Base-by-base conservation (phyloP, 768 basidiomycete genomes). In the Pisolithus albus region DNA sequence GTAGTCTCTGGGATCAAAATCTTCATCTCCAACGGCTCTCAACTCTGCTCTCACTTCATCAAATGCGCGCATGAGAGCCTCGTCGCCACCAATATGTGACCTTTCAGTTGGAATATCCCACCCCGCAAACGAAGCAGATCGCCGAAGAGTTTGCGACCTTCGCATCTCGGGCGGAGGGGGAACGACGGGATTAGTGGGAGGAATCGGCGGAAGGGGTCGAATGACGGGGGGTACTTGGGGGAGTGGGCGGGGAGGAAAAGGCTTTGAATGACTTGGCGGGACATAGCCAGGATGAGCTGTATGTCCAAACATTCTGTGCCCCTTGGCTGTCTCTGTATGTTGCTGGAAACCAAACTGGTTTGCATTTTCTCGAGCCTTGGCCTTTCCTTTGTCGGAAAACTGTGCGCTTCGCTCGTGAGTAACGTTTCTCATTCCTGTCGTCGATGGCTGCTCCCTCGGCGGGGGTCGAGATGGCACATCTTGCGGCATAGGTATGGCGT, bases 51-150 rank as follows among this genome's bases (percentile, higher is more conserved):
- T 60, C 57, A 66, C 45, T 44, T 58, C 56, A 34, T 54, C 42
- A n/a, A 68, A 40, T 2, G 57, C 28, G 1, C 49, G 36, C 60
- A 57, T 55, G 15, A 65, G 10, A 3, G 54, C 56, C 10, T 49
- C 52, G 3, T 46, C 45, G 2, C 36, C n/a, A n/a, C 26, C 43
- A 5, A 21, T 41, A 32, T 8, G 24, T 21, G 7, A n/a, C 21
- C 28, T 0, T 13, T 26, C 32, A 16, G 43, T 24, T 5, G 34
- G 32, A 1, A 19, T 16, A 9, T 55, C 42, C 56, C 56, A 54
- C 5, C 57, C 61, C 15, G 58, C 56, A 11, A 55, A 60, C 30
- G 66, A 65, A 39, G n/a, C 58, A 4, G 64, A 66, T 30, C 65
- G 64, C 42, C 64, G 66, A 11, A 65, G 53, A 7, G 47, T 30